These are phyloP conservation scores for Cyclanthera cordifolia DNA, from an alignment of 306 rosid genomes.

Conservation along the genomic window DNA sequence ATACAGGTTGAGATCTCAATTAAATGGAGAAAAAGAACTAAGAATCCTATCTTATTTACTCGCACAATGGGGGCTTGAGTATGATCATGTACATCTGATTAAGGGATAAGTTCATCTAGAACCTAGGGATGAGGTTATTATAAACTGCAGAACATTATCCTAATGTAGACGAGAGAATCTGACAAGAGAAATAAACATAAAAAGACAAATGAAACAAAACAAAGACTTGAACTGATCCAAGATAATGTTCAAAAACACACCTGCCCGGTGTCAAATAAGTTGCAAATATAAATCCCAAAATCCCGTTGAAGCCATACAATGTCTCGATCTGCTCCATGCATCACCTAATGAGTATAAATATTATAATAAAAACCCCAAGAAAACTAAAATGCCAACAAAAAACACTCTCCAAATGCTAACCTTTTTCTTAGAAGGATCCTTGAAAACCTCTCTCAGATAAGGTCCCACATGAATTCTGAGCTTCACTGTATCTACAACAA, in stretches of 20 bases:
- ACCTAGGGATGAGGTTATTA: neutral
- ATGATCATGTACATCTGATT: neutral
- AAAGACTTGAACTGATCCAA: neutral
- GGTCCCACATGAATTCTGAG: conserved; percentile 85
- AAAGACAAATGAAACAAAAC: neutral
- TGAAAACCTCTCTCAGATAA: conserved; percentile 73
- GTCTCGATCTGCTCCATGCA: conserved; percentile 98
- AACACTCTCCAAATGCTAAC: conserved; percentile 23
- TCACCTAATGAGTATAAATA: conserved; percentile 47
- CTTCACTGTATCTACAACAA: conserved; percentile 76
- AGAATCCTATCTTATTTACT: neutral
- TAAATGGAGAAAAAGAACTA: neutral
- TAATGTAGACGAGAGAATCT: neutral
- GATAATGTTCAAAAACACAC: conserved; percentile 22
- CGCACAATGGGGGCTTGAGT: neutral
- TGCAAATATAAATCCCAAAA: conserved; percentile 89
- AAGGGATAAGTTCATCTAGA: neutral
- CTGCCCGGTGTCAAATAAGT: conserved; percentile 94
- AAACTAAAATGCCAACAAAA: conserved; percentile 2
- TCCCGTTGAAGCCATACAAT: conserved; percentile 90
- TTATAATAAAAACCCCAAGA: conserved; percentile 12
- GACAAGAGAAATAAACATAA: neutral
- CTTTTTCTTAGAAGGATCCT: conserved; percentile 87
- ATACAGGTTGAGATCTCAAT: neutral
- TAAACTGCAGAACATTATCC: neutral